These are phyloP conservation scores for Erythrophleum ivorense DNA, from an alignment of 331 rosid genomes.

Conservation along the genomic window DNA sequence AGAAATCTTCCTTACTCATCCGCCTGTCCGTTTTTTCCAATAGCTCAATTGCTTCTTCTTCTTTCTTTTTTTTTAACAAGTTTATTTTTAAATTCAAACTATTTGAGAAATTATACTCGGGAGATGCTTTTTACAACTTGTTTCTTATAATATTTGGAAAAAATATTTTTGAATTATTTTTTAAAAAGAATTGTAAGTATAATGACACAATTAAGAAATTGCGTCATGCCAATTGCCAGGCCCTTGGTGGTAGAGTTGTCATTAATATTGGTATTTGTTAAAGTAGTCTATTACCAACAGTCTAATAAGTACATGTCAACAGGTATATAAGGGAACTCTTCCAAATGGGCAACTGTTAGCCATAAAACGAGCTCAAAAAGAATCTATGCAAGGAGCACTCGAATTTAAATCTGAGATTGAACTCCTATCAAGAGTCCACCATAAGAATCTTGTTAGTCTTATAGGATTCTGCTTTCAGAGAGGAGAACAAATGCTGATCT, in stretches of 20 bases:
- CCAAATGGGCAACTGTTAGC: conserved; percentile 61
- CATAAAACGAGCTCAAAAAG: conserved; percentile 57
- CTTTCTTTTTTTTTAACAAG: background rate
- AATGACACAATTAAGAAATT: too few species aligned
- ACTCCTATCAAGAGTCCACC: conserved; percentile 67
- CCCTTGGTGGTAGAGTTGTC: too few species aligned
- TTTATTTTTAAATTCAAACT: too few species aligned
- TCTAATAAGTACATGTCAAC: conserved; percentile 20
- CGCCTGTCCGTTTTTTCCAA: background rate
- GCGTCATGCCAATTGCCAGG: too few species aligned
- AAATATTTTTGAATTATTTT: too few species aligned
- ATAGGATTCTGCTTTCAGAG: conserved; percentile 67
- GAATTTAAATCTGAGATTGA: conserved; percentile 61
- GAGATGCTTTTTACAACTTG: too few species aligned
- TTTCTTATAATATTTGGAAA: too few species aligned
- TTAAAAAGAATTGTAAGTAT: too few species aligned
- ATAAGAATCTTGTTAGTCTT: conserved; percentile 52
- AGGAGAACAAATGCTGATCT: conserved; percentile 63
- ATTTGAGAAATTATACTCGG: too few species aligned
- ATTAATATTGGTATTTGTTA: too few species aligned
- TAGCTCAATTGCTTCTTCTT: background rate
- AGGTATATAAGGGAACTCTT: conserved; percentile 56
- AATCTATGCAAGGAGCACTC: conserved; percentile 55
- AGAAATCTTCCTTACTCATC: background rate
- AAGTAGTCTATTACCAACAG: background rate